phyloP scores from a whole-genome alignment of 2,329 filamentous ascomycete genomes.

The Aspergillus uvarum region DNA sequence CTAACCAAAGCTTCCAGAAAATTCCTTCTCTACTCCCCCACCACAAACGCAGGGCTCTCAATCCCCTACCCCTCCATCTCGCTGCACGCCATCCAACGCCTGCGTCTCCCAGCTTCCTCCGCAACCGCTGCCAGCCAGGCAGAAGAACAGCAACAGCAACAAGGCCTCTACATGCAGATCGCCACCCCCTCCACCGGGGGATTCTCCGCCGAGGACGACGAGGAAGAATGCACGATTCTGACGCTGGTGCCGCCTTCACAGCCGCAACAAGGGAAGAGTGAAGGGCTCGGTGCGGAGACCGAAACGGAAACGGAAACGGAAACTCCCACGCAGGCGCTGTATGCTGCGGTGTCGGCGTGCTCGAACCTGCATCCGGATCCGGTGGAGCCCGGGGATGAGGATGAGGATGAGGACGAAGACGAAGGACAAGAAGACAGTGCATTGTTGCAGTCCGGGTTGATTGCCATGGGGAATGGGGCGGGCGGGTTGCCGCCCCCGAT shows the following conservation, averaged over 20 bases:
- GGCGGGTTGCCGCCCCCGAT: constrained; percentile 48
- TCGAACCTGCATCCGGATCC: constrained; percentile 52
- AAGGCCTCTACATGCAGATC: constrained; percentile 52
- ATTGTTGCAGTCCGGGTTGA: constrained; percentile 40
- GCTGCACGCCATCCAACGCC: constrained; percentile 49
- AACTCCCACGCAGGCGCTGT: constrained; percentile 43
- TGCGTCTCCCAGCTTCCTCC: constrained; percentile 36
- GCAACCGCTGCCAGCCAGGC: constrained; percentile 2
- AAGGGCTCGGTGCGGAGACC: constrained; percentile 1
- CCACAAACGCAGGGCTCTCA: constrained; percentile 39
- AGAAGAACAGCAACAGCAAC: constrained; percentile 14
- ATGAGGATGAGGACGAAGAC: constrained; percentile 30
- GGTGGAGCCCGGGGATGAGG: constrained; percentile 36
- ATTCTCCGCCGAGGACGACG: constrained; percentile 35
- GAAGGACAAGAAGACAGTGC: constrained; percentile 8
- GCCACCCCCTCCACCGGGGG: constrained; percentile 27
- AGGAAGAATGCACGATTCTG: constrained; percentile 44
- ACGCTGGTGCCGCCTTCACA: constrained; percentile 41
- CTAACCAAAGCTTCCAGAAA: no score
- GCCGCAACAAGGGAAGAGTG: background rate
- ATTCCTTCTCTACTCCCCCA: constrained; percentile 43
- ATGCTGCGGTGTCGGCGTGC: constrained; percentile 48
- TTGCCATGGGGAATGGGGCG: constrained; percentile 34
- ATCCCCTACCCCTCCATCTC: constrained; percentile 52
- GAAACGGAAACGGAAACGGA: constrained; percentile 32